Evolutionary conservation across 1,139 yeast species (phyloP).

Genomic region (Scheffersomyces segobiensis): DNA sequence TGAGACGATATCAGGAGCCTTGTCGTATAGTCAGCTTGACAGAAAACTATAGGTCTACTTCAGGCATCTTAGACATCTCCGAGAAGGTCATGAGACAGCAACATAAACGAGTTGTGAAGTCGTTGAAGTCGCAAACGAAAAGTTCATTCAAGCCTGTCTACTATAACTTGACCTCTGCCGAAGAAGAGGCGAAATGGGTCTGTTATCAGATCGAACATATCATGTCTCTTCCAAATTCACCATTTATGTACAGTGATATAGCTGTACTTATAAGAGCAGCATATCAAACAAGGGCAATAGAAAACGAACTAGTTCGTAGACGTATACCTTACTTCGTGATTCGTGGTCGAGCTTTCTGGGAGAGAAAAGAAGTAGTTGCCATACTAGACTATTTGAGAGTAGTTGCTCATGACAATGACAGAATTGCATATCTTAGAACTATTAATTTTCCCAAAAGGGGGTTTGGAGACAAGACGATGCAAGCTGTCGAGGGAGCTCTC

Average conservation of each 20-base stretch:
- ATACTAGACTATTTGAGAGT: conserved; percentile 66
- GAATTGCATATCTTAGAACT: conserved; percentile 58
- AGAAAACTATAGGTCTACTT: conserved; percentile 81
- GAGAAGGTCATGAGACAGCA: conserved; percentile 70
- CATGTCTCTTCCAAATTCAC: conserved; percentile 33
- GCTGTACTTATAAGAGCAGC: conserved; percentile 72
- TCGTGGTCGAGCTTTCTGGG: conserved; percentile 81
- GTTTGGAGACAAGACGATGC: conserved; percentile 61
- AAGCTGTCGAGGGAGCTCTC: conserved; percentile 28
- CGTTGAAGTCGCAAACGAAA: conserved; percentile 46
- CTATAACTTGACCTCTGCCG: conserved; percentile 35
- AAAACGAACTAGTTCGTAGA: conserved; percentile 54
- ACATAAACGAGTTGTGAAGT: conserved; percentile 39
- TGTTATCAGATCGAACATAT: conserved; percentile 55
- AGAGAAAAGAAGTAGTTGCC: conserved; percentile 63
- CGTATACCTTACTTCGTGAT: conserved; percentile 66
- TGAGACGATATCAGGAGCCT: conserved; percentile 11
- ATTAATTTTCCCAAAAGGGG: conserved; percentile 67
- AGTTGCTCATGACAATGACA: conserved; percentile 57
- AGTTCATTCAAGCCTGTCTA: conserved; percentile 51
- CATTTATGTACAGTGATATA: conserved; percentile 54
- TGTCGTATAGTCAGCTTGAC: conserved; percentile 46
- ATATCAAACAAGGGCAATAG: conserved; percentile 58
- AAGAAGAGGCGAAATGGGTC: conserved; percentile 59
- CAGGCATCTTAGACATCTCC: conserved; percentile 63